phyloP scores from a whole-genome alignment of 2,329 filamentous ascomycete species.

The Trichoderma asperellum region DNA sequence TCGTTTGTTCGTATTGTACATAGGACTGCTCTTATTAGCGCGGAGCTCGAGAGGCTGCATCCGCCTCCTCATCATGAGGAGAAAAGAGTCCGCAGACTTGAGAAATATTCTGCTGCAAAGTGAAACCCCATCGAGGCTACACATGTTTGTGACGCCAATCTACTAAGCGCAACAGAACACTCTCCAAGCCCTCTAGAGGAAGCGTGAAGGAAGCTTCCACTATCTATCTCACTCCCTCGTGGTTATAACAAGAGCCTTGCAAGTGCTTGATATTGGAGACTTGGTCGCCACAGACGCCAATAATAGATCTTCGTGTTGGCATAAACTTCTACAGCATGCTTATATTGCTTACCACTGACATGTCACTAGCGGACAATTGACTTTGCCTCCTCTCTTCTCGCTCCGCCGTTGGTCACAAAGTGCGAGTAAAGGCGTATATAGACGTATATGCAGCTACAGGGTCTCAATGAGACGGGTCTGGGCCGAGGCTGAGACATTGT shows the following conservation, averaged over 20 bases:
- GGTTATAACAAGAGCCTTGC: not conserved
- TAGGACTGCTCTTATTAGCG: not conserved
- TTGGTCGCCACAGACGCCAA: not conserved
- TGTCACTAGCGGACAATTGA: not conserved
- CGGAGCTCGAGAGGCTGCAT: not conserved
- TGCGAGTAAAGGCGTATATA: not conserved
- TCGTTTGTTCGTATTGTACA: slow-evolving; percentile 13
- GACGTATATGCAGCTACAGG: not conserved
- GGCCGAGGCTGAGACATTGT: not conserved
- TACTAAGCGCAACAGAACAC: not conserved
- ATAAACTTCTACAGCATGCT: not conserved
- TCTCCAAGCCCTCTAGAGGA: not conserved
- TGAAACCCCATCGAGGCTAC: not conserved
- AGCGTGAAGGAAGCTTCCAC: not conserved
- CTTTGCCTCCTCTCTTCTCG: not conserved
- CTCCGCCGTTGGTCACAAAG: not conserved
- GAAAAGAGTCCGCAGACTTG: not conserved
- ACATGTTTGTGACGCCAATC: not conserved
- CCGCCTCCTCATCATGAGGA: not conserved
- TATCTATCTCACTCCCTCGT: not conserved
- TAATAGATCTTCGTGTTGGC: not conserved
- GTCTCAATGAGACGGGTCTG: not conserved
- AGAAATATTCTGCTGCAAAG: not conserved
- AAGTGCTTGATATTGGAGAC: not conserved
- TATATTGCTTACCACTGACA: not conserved